Percentiles rank a stretch among this genome's conserved stretches.
Conservation (phyloP, 163 green algal genomes). For the Prototheca stagnorum region DNA sequence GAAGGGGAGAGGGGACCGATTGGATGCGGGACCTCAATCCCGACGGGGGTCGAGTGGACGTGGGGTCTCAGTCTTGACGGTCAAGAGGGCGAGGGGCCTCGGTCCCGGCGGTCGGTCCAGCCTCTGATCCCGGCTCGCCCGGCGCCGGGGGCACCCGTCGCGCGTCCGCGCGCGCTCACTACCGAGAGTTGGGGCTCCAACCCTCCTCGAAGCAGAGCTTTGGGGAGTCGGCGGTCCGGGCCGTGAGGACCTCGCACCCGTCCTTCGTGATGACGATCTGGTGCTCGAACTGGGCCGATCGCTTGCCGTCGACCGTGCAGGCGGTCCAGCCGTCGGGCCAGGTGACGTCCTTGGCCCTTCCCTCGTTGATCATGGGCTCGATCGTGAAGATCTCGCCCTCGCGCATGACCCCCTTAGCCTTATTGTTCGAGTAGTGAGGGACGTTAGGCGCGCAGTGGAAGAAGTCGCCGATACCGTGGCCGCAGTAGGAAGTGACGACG, state of each 20-base stretch:
- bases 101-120: too few relatives aligned
- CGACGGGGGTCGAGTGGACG: too few relatives aligned
- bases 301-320: slow-evolving; percentile 71
- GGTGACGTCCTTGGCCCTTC: slow-evolving; percentile 56
- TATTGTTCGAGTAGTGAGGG: slow-evolving; percentile 87
- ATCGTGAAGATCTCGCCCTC: slow-evolving; percentile 83
- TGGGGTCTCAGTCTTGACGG: too few relatives aligned
- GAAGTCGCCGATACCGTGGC: slow-evolving; percentile 89
- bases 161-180: too few relatives aligned
- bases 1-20: too few relatives aligned
- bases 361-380: slow-evolving; percentile 91
- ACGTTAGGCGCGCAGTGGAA: slow-evolving; percentile 98
- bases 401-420: slow-evolving; percentile 72
- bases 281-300: slow-evolving; percentile 94
- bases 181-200: not conserved
- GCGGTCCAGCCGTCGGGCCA: slow-evolving; percentile 94
- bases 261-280: slow-evolving; percentile 41
- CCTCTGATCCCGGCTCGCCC: too few relatives aligned
- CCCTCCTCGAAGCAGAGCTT: slow-evolving; percentile 59
- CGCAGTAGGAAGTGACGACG: slow-evolving; percentile 90
- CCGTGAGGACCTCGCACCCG: slow-evolving; percentile 75
- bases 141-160: too few relatives aligned
- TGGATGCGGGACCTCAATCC: too few relatives aligned
- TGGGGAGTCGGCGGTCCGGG: slow-evolving; percentile 55
- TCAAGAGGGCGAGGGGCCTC: not conserved